phyloP scores from a whole-genome alignment of 805 yeast species.

The Wickerhamomyces ciferrii region DNA sequence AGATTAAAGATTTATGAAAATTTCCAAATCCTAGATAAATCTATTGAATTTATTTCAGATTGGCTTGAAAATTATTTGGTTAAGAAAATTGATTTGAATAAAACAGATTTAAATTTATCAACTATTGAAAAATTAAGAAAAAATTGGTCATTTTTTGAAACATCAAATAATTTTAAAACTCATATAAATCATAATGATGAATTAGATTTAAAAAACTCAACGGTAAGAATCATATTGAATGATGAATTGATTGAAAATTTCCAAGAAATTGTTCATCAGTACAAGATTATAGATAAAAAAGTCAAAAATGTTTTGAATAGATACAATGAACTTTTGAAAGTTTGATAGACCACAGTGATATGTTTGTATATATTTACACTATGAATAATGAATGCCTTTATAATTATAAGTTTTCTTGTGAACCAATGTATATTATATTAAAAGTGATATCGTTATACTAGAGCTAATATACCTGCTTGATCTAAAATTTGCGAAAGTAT shows the following conservation, averaged over 20 bases:
- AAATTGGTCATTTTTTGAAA: constrained; percentile 35
- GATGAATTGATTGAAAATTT: constrained; percentile 11
- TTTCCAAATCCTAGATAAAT: constrained; percentile 32
- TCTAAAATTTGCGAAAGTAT: background rate
- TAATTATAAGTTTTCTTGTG: no score
- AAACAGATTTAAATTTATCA: constrained; percentile 19
- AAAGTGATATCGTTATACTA: no score
- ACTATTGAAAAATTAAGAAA: constrained; percentile 28
- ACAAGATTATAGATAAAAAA: background rate
- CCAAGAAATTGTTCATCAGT: constrained; percentile 7
- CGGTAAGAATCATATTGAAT: constrained; percentile 14
- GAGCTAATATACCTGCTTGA: background rate
- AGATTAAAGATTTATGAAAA: constrained; percentile 25
- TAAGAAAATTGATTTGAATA: constrained; percentile 17
- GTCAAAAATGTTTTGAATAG: constrained; percentile 2
- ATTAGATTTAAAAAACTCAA: constrained; percentile 6
- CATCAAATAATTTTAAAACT: constrained; percentile 18
- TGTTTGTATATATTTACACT: no score
- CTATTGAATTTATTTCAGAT: constrained; percentile 26
- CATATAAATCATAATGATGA: constrained; percentile 7
- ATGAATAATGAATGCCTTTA: background rate
- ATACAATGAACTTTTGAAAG: background rate
- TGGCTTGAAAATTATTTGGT: constrained; percentile 11
- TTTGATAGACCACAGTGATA: no score
- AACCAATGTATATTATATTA: no score